Base-by-base conservation (phyloP, 257 asterid species). In the Solanum etuberosum region DNA sequence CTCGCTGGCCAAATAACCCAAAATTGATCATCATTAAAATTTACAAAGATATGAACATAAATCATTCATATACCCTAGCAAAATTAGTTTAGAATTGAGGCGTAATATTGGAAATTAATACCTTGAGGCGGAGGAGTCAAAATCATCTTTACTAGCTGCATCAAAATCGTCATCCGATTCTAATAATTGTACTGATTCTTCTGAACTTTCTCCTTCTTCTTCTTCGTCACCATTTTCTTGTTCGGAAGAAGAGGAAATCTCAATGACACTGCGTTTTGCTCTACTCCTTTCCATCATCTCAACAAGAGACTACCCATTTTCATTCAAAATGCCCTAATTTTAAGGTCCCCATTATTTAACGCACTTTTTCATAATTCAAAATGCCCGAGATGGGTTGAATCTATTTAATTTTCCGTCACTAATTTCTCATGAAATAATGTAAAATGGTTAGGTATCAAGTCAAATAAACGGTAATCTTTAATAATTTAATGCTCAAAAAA, bases 181-280 rank as follows among this genome's bases (percentile, higher is more conserved):
- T 23, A 85, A 78, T 84, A 87, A 83, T 76, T 87, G 92, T 9
- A 90, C 92, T 40, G 84, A 51, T 82, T 88, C 93, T 8, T 91
- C 92, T 27, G 72, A 46, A 68, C 43, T 46, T 37, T 11, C 72
- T 59, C 48, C 86, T 87, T 18, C 74, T 35, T 14, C 12, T 34
- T 42, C 10, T 18, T 84, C 88, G 6, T 85, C 85, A 3, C 15
- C 89, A 18, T 37, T 37, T 85, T 46, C 70, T 40, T 43, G 5
- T n/a, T 48, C 80, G n/a, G 93, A 89, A 34, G 93, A 94, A 9
- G 94, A 93, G 9, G 93, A 91, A 86, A 93, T 91, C 51, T 42
- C 84, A 83, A 93, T 88, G 40, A 89, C 68, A 51, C n/a, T 25
- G 51, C 87, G 89, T 32, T 90, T 87, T 87, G 87, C 83, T 59